Evolutionary conservation across 2,329 filamentous ascomycete genomes (phyloP).

Genomic region (Epichloe hybrida): DNA sequence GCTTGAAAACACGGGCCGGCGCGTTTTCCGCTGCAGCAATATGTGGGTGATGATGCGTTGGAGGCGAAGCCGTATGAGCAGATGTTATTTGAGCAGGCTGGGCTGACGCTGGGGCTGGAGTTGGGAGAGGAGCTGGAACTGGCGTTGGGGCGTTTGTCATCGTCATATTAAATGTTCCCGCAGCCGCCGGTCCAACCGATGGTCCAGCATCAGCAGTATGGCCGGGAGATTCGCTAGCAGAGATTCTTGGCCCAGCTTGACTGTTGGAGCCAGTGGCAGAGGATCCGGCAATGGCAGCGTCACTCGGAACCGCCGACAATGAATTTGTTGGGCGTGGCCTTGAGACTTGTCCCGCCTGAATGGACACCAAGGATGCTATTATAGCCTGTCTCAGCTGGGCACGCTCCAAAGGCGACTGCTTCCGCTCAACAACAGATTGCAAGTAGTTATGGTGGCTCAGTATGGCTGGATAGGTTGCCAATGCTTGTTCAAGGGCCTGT

Average conservation of each 20-base stretch:
- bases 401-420: conserved; percentile 33
- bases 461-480: conserved; percentile 34
- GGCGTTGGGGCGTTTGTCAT: neutral
- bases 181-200: neutral
- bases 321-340: conserved; percentile 9
- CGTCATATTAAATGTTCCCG: neutral
- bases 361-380: conserved; percentile 29
- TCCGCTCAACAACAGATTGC: conserved; percentile 36
- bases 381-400: conserved; percentile 37
- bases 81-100: conserved; percentile 11
- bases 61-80: neutral
- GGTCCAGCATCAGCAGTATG: neutral
- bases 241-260: neutral
- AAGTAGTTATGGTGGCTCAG: conserved; percentile 34
- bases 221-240: neutral
- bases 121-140: neutral
- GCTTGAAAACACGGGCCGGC: conserved; percentile 69
- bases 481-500: conserved; percentile 29
- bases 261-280: neutral
- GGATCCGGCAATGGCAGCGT: conserved; percentile 1
- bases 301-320: neutral
- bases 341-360: conserved; percentile 30
- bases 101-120: conserved; percentile 5
- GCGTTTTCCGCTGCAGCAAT: conserved; percentile 32
- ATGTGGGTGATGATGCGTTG: conserved; percentile 27